phyloP scores from a whole-genome alignment of 306 rosid genomes.

The Glycine soja region DNA sequence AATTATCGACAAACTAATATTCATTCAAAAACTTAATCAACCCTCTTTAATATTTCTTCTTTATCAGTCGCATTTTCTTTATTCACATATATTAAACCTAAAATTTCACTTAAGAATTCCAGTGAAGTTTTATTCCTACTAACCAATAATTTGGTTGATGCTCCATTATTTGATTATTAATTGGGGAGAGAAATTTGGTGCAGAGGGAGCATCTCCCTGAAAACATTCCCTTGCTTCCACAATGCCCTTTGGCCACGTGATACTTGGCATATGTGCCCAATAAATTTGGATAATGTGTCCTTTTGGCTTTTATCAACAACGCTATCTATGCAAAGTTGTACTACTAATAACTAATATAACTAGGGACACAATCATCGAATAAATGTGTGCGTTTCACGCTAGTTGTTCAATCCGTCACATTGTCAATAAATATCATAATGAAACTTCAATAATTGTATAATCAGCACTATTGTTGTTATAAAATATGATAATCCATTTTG shows the following conservation, averaged over 20 bases:
- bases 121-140: too few species aligned
- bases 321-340: neutral
- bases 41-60: too few species aligned
- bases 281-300: slow-evolving; percentile 35
- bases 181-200: slow-evolving; percentile 12
- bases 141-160: too few species aligned
- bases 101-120: too few species aligned
- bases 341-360: neutral
- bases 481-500: neutral
- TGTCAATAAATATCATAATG: neutral
- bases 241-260: slow-evolving; percentile 31
- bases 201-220: slow-evolving; percentile 45
- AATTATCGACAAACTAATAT: too few species aligned
- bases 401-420: neutral
- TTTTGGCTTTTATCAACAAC: neutral
- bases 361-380: neutral
- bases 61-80: too few species aligned
- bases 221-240: slow-evolving; percentile 51
- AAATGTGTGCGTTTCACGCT: neutral
- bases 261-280: slow-evolving; percentile 42
- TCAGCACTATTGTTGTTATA: neutral
- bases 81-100: too few species aligned
- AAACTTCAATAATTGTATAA: neutral
- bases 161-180: slow-evolving; percentile 35
- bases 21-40: too few species aligned